Base-by-base conservation (phyloP, 495 filamentous ascomycete genomes). In the Delitschia confertaspora region DNA sequence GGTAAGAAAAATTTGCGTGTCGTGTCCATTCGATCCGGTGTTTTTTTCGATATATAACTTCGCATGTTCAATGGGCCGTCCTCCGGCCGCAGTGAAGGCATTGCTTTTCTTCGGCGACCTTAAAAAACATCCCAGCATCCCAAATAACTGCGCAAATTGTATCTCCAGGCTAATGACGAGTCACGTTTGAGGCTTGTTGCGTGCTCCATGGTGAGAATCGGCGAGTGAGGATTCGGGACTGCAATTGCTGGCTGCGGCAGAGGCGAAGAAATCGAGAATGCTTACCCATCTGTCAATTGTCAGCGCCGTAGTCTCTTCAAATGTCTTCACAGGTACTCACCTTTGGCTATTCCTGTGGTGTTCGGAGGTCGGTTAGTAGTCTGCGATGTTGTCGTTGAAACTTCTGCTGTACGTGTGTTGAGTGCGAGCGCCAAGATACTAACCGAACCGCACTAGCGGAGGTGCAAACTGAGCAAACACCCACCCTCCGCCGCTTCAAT, bases 241-340 rank as follows among this genome's bases (percentile, higher is more conserved):
- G 47, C 53, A 48, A 56, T 44, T 43, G 38, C 47, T 33, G 39
- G 27, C 10, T 13, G 27, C 36, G 20, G 8, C 1, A 7, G 32
- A 26, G 27, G 11, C 25, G 39, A 51, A 53, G 43, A 19, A 42
- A 21, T 19, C 56, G 51, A 46, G 59, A 19, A 44, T 52, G 59
- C 69, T 70, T 69, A 73, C 69, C 70, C 69, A 73, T 73, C 69
- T 72, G 47, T 38, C 2, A n/a, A 33, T 19, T 29, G 49, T 58
- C 36, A 61, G 59, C 40, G 45, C 17, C 6, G 3, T 3, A 22
- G 5, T 24, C 2, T 35, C 6, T 22, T 18, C n/a, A 7, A 23
- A 19, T 43, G 11, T 4, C 26, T 20, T 11, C 21, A 39, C 1
- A 39, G 24, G 22, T 1, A 3, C 47, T 44, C 35, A 57, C 53